These are phyloP conservation scores for Erythrophleum ivorense DNA, from an alignment of 331 rosid genomes.

Conservation along the genomic window DNA sequence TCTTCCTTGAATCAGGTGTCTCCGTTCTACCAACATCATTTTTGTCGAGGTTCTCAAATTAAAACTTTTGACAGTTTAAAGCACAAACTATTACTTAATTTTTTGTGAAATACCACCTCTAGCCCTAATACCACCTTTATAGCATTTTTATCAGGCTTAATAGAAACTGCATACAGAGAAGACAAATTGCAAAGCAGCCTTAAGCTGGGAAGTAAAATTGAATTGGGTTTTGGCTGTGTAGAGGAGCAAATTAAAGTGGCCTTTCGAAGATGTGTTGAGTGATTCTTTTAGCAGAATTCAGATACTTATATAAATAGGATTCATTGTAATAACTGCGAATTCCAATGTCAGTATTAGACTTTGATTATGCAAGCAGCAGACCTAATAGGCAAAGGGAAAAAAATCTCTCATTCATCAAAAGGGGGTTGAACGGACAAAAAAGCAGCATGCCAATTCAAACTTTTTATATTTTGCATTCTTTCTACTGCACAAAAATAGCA, in stretches of 20 bases:
- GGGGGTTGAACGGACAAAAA: neutral
- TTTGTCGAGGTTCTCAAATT: neutral
- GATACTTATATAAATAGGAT: neutral
- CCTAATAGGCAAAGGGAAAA: too few species aligned
- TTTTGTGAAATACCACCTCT: neutral
- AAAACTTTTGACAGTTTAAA: neutral
- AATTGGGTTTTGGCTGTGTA: too few species aligned
- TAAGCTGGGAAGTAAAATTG: neutral
- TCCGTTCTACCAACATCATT: neutral
- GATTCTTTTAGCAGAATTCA: neutral
- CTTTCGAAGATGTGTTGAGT: neutral
- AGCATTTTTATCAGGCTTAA: neutral
- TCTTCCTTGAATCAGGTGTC: neutral
- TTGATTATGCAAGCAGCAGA: too few species aligned
- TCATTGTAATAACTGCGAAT: neutral
- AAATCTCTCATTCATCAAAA: neutral
- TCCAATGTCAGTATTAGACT: neutral
- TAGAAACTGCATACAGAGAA: neutral
- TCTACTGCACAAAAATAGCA: neutral
- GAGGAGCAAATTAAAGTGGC: neutral
- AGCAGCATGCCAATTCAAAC: neutral
- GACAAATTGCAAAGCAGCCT: slow-evolving; percentile 6
- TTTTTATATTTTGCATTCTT: neutral
- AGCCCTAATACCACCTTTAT: too few species aligned
- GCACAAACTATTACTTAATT: neutral